A percentile compares a stretch with the other conserved stretches of the same genome.
These are phyloP conservation scores for Xylariaceae sp. DNA, from an alignment of 2,329 filamentous ascomycete genomes.

Conservation along the genomic window DNA sequence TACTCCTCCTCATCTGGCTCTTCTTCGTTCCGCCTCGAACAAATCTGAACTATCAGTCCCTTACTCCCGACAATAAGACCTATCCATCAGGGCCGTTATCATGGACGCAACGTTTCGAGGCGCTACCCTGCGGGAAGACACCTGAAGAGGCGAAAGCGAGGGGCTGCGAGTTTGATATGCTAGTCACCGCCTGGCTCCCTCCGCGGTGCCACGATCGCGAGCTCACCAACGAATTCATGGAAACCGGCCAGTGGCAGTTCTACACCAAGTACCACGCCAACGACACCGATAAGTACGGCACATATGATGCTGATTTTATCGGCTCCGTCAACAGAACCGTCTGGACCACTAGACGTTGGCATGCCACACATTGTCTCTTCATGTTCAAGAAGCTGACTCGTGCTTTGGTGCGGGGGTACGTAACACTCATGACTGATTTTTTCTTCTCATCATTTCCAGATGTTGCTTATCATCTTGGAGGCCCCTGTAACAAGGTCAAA, in stretches of 20 bases:
- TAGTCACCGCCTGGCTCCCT: slow-evolving; percentile 11
- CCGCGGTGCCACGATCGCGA: slow-evolving; percentile 9
- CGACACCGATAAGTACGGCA: slow-evolving; percentile 1
- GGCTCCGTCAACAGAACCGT: slow-evolving; percentile 5
- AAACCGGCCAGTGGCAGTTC: slow-evolving; percentile 8
- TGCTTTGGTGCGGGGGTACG: slow-evolving; percentile 5
- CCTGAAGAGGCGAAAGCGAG: slow-evolving; percentile 7
- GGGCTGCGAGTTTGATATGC: slow-evolving; percentile 10
- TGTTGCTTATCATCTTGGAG: no score
- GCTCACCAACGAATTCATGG: slow-evolving; percentile 10
- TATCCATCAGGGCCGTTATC: slow-evolving; percentile 6
- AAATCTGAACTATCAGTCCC: slow-evolving; percentile 3
- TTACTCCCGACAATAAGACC: slow-evolving; percentile 6
- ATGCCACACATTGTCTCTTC: slow-evolving; percentile 11
- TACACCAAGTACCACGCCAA: slow-evolving; percentile 5
- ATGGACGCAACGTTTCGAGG: slow-evolving; percentile 4
- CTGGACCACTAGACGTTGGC: slow-evolving; percentile 12
- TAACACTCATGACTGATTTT: no score
- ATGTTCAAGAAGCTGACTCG: slow-evolving; percentile 13
- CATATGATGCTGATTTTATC: slow-evolving; percentile 3
- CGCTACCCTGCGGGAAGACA: slow-evolving; percentile 9
- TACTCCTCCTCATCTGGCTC: slow-evolving; percentile 1
- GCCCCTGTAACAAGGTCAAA: no score
- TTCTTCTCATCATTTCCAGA: no score
- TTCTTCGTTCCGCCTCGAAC: slow-evolving; percentile 3